A percentile compares a stretch with the other conserved stretches of the same genome.
Evolutionary conservation across 306 rosid species (phyloP).

Genomic region (Phaseolus lunatus): DNA sequence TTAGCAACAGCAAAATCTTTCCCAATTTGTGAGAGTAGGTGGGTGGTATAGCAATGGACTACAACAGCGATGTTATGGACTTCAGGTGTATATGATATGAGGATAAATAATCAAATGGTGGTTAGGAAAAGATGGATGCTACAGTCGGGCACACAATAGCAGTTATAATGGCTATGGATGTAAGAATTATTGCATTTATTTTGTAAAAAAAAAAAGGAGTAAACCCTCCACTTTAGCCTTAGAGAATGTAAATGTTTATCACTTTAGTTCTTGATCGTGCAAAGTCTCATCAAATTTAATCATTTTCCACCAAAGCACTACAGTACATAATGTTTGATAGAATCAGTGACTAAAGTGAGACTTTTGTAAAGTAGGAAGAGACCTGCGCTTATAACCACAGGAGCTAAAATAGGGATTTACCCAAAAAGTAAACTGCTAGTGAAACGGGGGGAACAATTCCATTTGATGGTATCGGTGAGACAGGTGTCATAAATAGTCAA

Average conservation of each 20-base stretch:
- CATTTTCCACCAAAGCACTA: neutral
- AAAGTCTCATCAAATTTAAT: neutral
- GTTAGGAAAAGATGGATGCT: slow-evolving; percentile 26
- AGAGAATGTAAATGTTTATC: neutral
- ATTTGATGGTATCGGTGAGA: slow-evolving; percentile 14
- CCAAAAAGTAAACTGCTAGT: neutral
- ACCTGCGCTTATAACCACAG: neutral
- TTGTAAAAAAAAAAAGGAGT: neutral
- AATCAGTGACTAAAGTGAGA: neutral
- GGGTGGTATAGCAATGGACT: neutral
- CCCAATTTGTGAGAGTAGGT: neutral
- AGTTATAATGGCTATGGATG: slow-evolving; percentile 11
- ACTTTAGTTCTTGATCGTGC: neutral
- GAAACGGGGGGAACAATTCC: slow-evolving; percentile 20
- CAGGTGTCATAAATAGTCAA: slow-evolving; percentile 27
- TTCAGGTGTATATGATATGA: slow-evolving; percentile 4
- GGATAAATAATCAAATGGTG: slow-evolving; percentile 10
- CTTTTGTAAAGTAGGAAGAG: neutral
- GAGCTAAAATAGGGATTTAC: neutral
- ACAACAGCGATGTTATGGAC: neutral
- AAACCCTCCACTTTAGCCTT: neutral
- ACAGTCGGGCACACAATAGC: neutral
- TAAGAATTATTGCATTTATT: neutral
- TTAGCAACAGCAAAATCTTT: neutral
- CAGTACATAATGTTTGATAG: neutral